Evolutionary conservation across 1,284 basidiomycete genomes (phyloP).

Genomic region (Cryptococcus deneoformans): DNA sequence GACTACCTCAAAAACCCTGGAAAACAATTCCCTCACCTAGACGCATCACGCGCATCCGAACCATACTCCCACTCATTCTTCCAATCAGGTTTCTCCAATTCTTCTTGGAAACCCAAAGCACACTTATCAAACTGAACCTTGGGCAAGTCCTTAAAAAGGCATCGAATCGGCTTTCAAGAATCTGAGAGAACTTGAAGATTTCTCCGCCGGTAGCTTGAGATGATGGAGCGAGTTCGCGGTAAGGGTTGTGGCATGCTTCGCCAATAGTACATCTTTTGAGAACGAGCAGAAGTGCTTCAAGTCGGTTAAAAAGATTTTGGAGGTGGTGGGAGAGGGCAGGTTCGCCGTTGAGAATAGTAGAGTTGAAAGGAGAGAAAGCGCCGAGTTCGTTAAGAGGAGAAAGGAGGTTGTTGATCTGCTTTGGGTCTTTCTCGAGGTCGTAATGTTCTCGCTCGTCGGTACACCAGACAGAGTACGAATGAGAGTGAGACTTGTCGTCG

Average conservation of each 20-base stretch:
- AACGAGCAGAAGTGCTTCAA: slow-evolving; percentile 39
- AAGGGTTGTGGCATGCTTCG: slow-evolving; percentile 29
- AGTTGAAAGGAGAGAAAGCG: slow-evolving; percentile 13
- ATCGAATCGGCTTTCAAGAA: slow-evolving; percentile 23
- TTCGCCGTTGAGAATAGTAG: not conserved
- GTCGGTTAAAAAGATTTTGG: slow-evolving; percentile 19
- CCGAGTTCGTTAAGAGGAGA: slow-evolving; percentile 18
- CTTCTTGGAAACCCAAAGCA: slow-evolving; percentile 23
- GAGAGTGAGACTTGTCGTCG: slow-evolving; percentile 9
- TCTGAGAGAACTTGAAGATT: slow-evolving; percentile 15
- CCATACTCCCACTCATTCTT: not conserved
- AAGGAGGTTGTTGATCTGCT: slow-evolving; percentile 36
- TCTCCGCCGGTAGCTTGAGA: slow-evolving; percentile 7
- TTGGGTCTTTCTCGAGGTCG: slow-evolving; percentile 31
- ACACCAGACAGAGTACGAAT: slow-evolving; percentile 41
- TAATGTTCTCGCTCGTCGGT: slow-evolving; percentile 45
- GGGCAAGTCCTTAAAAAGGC: slow-evolving; percentile 27
- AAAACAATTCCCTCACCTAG: not conserved
- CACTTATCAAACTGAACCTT: slow-evolving; percentile 31
- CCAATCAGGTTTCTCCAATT: slow-evolving; percentile 29
- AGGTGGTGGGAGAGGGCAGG: not conserved
- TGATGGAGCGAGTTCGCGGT: slow-evolving; percentile 25
- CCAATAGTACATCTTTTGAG: slow-evolving; percentile 35
- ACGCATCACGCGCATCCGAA: not conserved
- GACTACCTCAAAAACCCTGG: not conserved